Conservation (phyloP, 2,329 filamentous ascomycete species). For the Macroventuria anomochaeta region DNA sequence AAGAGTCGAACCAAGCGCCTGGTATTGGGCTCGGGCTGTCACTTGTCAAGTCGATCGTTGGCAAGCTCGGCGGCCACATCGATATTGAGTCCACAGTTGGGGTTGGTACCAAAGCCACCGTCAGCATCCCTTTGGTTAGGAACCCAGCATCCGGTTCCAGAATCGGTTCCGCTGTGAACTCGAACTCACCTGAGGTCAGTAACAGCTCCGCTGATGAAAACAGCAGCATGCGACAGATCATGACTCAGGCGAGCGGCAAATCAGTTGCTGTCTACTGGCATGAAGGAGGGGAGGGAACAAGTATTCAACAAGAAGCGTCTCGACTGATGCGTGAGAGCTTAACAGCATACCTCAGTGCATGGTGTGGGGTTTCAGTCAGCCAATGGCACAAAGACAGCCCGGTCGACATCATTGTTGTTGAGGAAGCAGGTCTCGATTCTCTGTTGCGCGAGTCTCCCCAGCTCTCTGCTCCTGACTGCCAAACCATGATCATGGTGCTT, state of each 20-base stretch:
- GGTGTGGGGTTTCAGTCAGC: conserved; percentile 21
- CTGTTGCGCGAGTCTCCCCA: background rate
- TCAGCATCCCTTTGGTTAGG: conserved; percentile 7
- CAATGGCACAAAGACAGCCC: background rate
- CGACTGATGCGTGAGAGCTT: conserved; percentile 11
- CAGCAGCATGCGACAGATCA: background rate
- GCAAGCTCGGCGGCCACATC: conserved; percentile 25
- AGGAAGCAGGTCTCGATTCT: conserved; percentile 2
- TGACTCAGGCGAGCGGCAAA: background rate
- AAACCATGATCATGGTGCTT: conserved; percentile 9
- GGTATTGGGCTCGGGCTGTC: conserved; percentile 32
- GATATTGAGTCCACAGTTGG: conserved; percentile 16
- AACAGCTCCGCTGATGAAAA: background rate
- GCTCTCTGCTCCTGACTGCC: background rate
- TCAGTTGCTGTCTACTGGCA: conserved; percentile 1
- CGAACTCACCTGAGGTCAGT: no score
- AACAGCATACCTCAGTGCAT: conserved; percentile 22
- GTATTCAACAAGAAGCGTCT: conserved; percentile 1
- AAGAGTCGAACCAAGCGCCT: conserved; percentile 27
- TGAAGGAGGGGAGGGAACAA: background rate
- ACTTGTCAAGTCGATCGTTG: conserved; percentile 28
- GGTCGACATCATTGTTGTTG: conserved; percentile 6
- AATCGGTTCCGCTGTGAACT: background rate
- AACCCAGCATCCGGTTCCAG: conserved; percentile 4
- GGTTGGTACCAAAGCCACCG: conserved; percentile 9